phyloP scores from a whole-genome alignment of 176 grass and related monocot species.

The Otatea glauca region DNA sequence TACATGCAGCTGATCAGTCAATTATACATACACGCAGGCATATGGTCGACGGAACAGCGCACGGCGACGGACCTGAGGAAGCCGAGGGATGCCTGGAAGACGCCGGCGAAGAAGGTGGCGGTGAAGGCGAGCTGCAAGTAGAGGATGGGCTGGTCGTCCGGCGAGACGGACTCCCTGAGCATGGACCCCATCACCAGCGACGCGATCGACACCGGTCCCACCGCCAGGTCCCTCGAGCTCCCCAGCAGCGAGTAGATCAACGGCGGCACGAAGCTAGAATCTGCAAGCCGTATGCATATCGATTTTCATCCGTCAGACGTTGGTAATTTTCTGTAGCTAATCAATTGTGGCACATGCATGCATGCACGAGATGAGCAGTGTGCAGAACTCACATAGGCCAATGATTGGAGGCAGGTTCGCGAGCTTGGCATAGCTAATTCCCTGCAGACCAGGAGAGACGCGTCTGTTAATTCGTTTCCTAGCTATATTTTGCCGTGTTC shows the following conservation, averaged over 20 bases:
- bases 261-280: constrained; percentile 99
- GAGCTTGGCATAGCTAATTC: constrained; percentile 99
- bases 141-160: constrained; percentile 73
- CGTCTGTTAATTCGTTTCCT: background rate
- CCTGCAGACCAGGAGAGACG: constrained; percentile 57
- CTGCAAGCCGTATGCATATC: constrained; percentile 30
- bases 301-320: background rate
- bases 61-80: constrained; percentile 60
- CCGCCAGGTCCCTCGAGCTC: constrained; percentile 88
- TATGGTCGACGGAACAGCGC: constrained; percentile 18
- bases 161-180: constrained; percentile 81
- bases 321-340: background rate
- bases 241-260: constrained; percentile 91
- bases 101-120: constrained; percentile 94
- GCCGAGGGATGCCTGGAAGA: constrained; percentile 88
- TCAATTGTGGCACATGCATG: background rate
- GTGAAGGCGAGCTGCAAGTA: constrained; percentile 97
- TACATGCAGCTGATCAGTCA: background rate
- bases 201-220: constrained; percentile 94
- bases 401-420: constrained; percentile 91
- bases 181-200: constrained; percentile 99
- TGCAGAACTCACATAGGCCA: constrained; percentile 71
- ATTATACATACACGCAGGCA: background rate
- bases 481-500: background rate
- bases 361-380: background rate